Conservation (phyloP, 257 asterid species). For the Plantago ovata region DNA sequence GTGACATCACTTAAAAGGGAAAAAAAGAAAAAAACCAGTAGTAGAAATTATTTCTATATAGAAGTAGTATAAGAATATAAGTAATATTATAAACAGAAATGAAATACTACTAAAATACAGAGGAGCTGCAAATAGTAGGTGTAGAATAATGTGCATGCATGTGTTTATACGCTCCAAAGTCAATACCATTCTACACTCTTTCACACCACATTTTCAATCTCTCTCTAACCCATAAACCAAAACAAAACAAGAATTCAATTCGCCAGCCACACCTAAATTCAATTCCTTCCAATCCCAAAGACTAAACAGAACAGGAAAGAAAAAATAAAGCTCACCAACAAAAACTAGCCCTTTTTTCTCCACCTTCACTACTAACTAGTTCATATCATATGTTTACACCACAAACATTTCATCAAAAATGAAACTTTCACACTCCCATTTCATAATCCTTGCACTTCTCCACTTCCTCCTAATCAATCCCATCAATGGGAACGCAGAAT, state of each 20-base stretch:
- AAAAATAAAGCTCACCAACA: background rate
- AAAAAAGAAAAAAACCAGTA: too few relatives aligned
- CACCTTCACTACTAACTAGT: background rate
- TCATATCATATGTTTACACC: background rate
- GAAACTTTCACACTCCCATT: slow-evolving; percentile 19
- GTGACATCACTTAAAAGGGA: too few relatives aligned
- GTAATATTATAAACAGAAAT: too few relatives aligned
- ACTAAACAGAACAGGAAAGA: background rate
- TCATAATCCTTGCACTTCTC: slow-evolving; percentile 18
- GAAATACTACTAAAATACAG: too few relatives aligned
- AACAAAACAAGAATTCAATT: slow-evolving; percentile 13
- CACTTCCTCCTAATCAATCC: slow-evolving; percentile 23
- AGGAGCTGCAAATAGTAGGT: too few relatives aligned
- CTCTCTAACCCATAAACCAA: slow-evolving; percentile 14
- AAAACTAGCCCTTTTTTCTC: background rate
- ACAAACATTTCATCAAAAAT: slow-evolving; percentile 21
- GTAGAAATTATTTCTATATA: too few relatives aligned
- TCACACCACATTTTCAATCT: slow-evolving; percentile 22
- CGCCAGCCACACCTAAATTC: slow-evolving; percentile 10
- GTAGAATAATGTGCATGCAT: slow-evolving; percentile 34
- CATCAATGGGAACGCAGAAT: slow-evolving; percentile 54
- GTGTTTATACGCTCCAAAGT: slow-evolving; percentile 44
- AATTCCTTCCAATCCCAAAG: slow-evolving; percentile 5
- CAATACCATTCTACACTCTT: slow-evolving; percentile 31
- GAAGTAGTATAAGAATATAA: too few relatives aligned